phyloP scores from a whole-genome alignment of 2,329 filamentous ascomycete genomes.

The Dissoconium aciculare region DNA sequence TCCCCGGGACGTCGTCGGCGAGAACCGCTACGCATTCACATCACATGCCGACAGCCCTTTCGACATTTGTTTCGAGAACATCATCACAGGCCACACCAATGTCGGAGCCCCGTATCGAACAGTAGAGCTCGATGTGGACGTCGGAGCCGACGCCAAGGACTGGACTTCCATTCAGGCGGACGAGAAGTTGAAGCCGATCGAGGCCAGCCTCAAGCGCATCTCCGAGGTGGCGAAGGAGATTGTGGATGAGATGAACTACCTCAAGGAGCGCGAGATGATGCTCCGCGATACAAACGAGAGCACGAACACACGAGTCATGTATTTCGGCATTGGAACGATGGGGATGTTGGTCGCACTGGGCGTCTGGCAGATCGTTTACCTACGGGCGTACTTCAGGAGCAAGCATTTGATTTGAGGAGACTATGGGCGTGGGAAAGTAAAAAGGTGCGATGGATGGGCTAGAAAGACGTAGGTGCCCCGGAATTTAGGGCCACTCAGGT shows the following conservation, averaged over 20 bases:
- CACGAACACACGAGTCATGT: slow-evolving; percentile 96
- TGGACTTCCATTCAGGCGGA: slow-evolving; percentile 92
- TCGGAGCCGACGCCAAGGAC: slow-evolving; percentile 92
- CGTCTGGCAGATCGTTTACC: slow-evolving; percentile 94
- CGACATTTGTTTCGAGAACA: slow-evolving; percentile 92
- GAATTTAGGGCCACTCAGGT: no score
- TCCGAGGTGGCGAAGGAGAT: slow-evolving; percentile 84
- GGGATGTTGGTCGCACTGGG: slow-evolving; percentile 78
- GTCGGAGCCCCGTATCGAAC: slow-evolving; percentile 45
- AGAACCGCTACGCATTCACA: slow-evolving; percentile 87
- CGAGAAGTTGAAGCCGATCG: slow-evolving; percentile 95
- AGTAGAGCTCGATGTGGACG: slow-evolving; percentile 87
- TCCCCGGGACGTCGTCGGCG: slow-evolving; percentile 80
- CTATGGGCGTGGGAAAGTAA: no score
- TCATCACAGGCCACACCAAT: slow-evolving; percentile 36
- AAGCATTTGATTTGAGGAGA: slow-evolving; percentile 37
- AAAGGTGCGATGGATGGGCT: no score
- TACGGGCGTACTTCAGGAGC: slow-evolving; percentile 89
- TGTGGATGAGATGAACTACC: slow-evolving; percentile 90
- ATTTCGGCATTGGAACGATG: slow-evolving; percentile 92
- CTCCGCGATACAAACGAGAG: slow-evolving; percentile 98
- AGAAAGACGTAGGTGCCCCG: no score
- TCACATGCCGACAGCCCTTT: slow-evolving; percentile 83
- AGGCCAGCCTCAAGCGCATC: slow-evolving; percentile 83
- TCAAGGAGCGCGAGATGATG: slow-evolving; percentile 79